Conservation (phyloP, 2,329 filamentous ascomycete genomes). For the Aspergillus costaricaensis region DNA sequence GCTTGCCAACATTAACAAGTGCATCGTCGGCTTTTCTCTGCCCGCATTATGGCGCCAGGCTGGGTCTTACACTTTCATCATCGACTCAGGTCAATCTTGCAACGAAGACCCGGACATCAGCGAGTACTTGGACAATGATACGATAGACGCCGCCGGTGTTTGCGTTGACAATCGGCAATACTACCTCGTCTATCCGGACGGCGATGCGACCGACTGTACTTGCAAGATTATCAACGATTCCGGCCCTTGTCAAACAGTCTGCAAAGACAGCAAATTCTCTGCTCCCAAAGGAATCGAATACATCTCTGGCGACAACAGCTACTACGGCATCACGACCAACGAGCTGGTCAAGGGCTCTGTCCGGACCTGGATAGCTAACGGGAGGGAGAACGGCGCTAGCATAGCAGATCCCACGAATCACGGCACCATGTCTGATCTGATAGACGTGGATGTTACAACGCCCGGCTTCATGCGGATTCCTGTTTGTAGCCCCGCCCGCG, state of each 20-base stretch:
- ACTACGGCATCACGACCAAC: conserved; percentile 4
- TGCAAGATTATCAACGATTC: background rate
- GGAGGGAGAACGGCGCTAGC: conserved; percentile 33
- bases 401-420: conserved; percentile 27
- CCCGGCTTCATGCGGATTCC: conserved; percentile 43
- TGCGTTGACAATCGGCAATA: conserved; percentile 3
- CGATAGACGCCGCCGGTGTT: conserved; percentile 1
- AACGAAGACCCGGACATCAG: background rate
- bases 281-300: conserved; percentile 3
- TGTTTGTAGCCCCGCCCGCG: conserved; percentile 40
- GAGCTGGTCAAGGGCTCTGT: conserved; percentile 13
- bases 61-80: conserved; percentile 11
- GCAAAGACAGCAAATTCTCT: conserved; percentile 10
- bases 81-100: conserved; percentile 15
- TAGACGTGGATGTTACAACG: conserved; percentile 34
- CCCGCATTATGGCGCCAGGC: conserved; percentile 15
- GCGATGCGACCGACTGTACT: conserved; percentile 21
- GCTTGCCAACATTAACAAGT: background rate
- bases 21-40: conserved; percentile 11
- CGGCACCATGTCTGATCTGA: conserved; percentile 25
- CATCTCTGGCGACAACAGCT: background rate
- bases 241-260: conserved; percentile 1
- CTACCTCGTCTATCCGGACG: background rate
- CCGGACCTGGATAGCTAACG: conserved; percentile 27
- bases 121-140: conserved; percentile 10